Base-by-base conservation (phyloP, 2,329 filamentous ascomycete genomes). In the Colletotrichum trifolii region DNA sequence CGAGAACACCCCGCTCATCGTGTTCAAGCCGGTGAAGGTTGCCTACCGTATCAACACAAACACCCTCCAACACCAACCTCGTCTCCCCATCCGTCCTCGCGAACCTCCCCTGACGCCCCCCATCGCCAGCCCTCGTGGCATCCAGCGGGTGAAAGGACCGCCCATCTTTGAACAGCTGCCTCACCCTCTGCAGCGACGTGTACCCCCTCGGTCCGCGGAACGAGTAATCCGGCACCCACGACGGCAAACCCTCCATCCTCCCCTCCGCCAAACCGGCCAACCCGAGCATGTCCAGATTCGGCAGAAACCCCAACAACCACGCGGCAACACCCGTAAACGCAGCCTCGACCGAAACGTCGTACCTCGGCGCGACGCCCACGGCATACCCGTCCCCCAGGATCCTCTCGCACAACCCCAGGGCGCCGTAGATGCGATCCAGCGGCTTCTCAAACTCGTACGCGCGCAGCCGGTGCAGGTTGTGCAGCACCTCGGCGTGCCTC, bases 221-320 rank as follows among this genome's bases (percentile, higher is more conserved):
- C 3, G 55, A 42, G 10, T 54, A 60, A 34, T 64, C 61, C 8
- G 61, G 61, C 8, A 64, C 49, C 61, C 61, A 64, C 3, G 61
- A 64, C 3, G 61, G 61, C 15, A 64, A 35, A 4, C 12, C 8
- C 25, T 25, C 25, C 25, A 25, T 25, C 25, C 25, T 25, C 25
- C 25, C 25, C 25, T 49, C 4, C 4, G 55, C 42, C 9, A 60
- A 15, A n/a, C 58, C 45, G 3, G 62, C 50, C 12, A 65, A 39
- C 4, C 57, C 58, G 12, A 62, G 36, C 2, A 62, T 33, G 12
- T 65, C 62, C 4, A 65, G 38, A 9, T 61, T 65, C n/a, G 62
- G 58, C 7, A 65, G 36, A 12, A 52, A 50, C 1, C 12, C 35
- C 2, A 65, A 33, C 15, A 62, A 52, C 57, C 57, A 61, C 2